Conservation (phyloP, 2,329 filamentous ascomycete species). For the Apiospora kogelbergensis region DNA sequence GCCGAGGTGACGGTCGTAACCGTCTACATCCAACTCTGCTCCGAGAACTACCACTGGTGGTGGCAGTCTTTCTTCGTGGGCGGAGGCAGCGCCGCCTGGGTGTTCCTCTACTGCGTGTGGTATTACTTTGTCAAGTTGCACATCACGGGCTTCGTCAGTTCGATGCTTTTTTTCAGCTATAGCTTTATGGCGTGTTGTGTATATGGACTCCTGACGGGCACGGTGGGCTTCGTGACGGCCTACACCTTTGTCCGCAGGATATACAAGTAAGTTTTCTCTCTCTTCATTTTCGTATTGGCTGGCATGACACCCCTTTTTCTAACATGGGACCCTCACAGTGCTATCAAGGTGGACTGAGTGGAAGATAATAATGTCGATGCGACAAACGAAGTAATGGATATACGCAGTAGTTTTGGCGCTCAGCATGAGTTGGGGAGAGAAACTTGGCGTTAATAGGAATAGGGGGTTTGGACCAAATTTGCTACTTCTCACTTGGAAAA, state of each 20-base stretch:
- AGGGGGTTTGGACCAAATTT: background rate
- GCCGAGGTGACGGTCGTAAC: constrained; percentile 82
- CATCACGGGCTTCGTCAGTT: constrained; percentile 76
- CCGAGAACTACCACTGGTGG: constrained; percentile 90
- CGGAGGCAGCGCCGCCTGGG: constrained; percentile 74
- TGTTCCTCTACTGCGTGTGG: constrained; percentile 81
- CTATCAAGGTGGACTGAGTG: constrained; percentile 50
- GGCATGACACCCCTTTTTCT: background rate
- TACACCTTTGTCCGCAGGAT: constrained; percentile 84
- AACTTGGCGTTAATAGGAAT: background rate
- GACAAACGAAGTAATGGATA: constrained; percentile 12
- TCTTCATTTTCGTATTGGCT: background rate
- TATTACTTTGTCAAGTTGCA: constrained; percentile 81
- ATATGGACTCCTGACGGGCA: constrained; percentile 79
- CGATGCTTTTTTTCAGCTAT: constrained; percentile 82
- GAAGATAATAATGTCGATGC: background rate
- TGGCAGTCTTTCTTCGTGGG: constrained; percentile 86
- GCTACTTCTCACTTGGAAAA: background rate
- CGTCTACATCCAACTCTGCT: constrained; percentile 79
- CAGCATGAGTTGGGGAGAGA: background rate
- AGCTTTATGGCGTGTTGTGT: constrained; percentile 79
- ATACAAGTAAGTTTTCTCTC: constrained; percentile 61
- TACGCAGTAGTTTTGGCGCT: background rate
- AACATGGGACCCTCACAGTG: constrained; percentile 32
- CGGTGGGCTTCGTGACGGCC: constrained; percentile 79